These are phyloP conservation scores for Friedmanniomyces simplex DNA, from an alignment of 495 filamentous ascomycete genomes.

Conservation along the genomic window DNA sequence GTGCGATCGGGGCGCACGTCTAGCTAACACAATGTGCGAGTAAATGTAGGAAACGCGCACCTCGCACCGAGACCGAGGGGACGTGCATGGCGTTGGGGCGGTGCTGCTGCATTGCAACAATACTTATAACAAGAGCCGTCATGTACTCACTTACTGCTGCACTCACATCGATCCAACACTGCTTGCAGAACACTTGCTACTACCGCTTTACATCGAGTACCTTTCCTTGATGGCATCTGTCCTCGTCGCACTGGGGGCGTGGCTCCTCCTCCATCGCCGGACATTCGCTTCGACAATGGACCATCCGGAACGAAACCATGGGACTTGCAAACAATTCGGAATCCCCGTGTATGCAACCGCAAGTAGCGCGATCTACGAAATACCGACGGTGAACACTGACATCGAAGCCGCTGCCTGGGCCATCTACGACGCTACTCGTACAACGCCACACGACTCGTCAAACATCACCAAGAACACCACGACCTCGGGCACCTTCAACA, in stretches of 20 bases:
- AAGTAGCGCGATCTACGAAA: slow-evolving; percentile 18
- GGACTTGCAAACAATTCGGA: slow-evolving; percentile 22
- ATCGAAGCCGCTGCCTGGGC: slow-evolving; percentile 23
- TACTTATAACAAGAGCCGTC: no score
- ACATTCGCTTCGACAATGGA: background rate
- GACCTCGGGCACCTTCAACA: slow-evolving; percentile 17
- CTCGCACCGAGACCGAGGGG: no score
- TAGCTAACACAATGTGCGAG: no score
- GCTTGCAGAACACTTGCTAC: no score
- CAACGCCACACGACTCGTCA: slow-evolving; percentile 6
- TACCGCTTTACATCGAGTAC: no score
- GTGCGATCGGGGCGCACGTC: no score
- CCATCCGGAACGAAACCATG: background rate
- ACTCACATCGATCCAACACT: background rate
- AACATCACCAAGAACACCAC: slow-evolving; percentile 26
- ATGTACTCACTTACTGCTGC: background rate
- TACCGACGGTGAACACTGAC: slow-evolving; percentile 21
- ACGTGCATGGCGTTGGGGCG: no score
- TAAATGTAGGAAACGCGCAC: no score
- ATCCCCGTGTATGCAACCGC: slow-evolving; percentile 19
- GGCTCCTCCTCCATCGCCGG: background rate
- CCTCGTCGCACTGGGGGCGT: background rate
- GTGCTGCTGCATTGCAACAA: no score
- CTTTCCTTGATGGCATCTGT: background rate
- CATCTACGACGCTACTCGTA: slow-evolving; percentile 20